A percentile compares a stretch with the other conserved stretches of the same genome.
Conservation (phyloP, 2,329 filamentous ascomycete species). For the Tolypocladium tundrense region DNA sequence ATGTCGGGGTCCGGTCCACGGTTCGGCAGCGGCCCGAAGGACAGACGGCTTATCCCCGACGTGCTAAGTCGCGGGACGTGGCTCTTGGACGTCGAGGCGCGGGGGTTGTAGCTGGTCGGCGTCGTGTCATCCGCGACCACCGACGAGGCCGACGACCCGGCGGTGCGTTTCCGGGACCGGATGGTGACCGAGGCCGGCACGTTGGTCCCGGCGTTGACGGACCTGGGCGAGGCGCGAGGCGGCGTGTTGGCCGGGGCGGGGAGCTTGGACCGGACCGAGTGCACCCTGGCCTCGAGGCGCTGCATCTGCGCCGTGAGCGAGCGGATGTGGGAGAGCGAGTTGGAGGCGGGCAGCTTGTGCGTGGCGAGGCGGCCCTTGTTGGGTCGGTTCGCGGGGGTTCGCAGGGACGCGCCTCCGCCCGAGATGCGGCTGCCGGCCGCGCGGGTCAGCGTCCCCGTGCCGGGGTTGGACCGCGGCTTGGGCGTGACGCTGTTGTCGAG, state of each 20-base stretch:
- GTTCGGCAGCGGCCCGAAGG: slow-evolving; percentile 51
- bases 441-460: slow-evolving; percentile 9
- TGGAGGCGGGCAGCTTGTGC: slow-evolving; percentile 44
- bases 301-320: slow-evolving; percentile 95
- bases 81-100: slow-evolving; percentile 28
- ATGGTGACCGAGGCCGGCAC: slow-evolving; percentile 48
- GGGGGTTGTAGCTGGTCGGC: slow-evolving; percentile 26
- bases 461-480: slow-evolving; percentile 44
- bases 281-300: slow-evolving; percentile 85
- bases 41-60: slow-evolving; percentile 52
- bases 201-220: slow-evolving; percentile 6
- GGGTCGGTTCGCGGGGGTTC: slow-evolving; percentile 34
- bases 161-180: slow-evolving; percentile 59
- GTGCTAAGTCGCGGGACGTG: slow-evolving; percentile 51
- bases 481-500: slow-evolving; percentile 44
- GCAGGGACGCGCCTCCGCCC: slow-evolving; percentile 32
- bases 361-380: slow-evolving; percentile 47
- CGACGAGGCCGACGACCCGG: slow-evolving; percentile 44
- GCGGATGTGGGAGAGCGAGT: slow-evolving; percentile 84
- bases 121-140: slow-evolving; percentile 40
- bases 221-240: slow-evolving; percentile 68
- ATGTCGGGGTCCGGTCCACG: slow-evolving; percentile 36
- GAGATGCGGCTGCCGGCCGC: slow-evolving; percentile 28
- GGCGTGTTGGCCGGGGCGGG: slow-evolving; percentile 72
- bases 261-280: slow-evolving; percentile 82